Conservation (phyloP, 306 rosid genomes). For the Abrus pulchellus region DNA sequence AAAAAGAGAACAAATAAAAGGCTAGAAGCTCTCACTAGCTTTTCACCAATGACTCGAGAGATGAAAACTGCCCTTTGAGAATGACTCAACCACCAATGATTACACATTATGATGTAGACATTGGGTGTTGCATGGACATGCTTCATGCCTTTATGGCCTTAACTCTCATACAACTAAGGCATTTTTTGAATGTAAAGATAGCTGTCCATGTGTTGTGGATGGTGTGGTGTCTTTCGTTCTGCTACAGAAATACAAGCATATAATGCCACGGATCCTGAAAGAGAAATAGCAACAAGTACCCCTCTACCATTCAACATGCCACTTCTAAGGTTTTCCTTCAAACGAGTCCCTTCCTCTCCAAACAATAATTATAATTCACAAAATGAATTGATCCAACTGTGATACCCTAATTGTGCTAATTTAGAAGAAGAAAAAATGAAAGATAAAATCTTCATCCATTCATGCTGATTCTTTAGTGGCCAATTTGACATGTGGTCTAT, state of each 20-base stretch:
- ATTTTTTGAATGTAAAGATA: conserved; percentile 31
- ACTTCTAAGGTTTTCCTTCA: background rate
- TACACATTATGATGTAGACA: conserved; percentile 47
- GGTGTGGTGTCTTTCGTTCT: conserved; percentile 22
- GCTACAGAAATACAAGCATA: conserved; percentile 32
- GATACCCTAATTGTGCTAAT: too few relatives aligned
- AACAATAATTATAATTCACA: too few relatives aligned
- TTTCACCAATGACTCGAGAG: conserved; percentile 35
- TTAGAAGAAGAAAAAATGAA: too few relatives aligned
- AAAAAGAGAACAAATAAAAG: conserved; percentile 34
- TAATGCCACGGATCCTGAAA: conserved; percentile 22
- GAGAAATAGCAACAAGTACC: conserved; percentile 50
- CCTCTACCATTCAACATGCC: conserved; percentile 47
- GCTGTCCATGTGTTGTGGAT: conserved; percentile 49
- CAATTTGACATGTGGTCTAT: too few relatives aligned
- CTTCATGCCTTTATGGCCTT: conserved; percentile 39
- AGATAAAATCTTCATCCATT: too few relatives aligned
- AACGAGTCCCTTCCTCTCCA: background rate
- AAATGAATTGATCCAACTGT: too few relatives aligned
- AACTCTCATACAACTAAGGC: background rate
- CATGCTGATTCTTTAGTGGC: too few relatives aligned
- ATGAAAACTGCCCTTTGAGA: conserved; percentile 43
- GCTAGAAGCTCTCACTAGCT: conserved; percentile 39
- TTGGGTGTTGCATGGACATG: conserved; percentile 36
- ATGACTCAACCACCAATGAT: conserved; percentile 41